These are phyloP conservation scores for Ascochyta clinopodiicola DNA, from an alignment of 2,329 filamentous ascomycete species.

Conservation along the genomic window DNA sequence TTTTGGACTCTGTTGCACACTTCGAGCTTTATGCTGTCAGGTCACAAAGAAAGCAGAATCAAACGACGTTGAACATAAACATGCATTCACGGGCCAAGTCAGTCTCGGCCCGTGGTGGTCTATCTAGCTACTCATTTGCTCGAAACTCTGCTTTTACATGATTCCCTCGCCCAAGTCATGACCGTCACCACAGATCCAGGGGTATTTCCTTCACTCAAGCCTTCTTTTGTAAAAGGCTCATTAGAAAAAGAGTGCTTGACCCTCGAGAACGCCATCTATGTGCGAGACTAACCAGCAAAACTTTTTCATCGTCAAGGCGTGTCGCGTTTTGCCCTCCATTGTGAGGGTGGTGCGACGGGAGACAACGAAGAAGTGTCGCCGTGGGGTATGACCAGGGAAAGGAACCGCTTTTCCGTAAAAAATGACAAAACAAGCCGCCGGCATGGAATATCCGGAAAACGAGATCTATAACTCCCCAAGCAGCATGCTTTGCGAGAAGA, in stretches of 20 bases:
- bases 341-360: slow-evolving; percentile 36
- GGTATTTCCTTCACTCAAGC: slow-evolving; percentile 46
- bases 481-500: slow-evolving; percentile 49
- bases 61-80: slow-evolving; percentile 24
- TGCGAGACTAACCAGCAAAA: slow-evolving; percentile 43
- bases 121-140: slow-evolving; percentile 44
- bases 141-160: slow-evolving; percentile 46
- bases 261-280: slow-evolving; percentile 50
- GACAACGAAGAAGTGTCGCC: slow-evolving; percentile 40
- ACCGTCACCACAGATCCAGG: slow-evolving; percentile 36
- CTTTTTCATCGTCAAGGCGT: slow-evolving; percentile 41
- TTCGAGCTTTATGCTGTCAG: no score
- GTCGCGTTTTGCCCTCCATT: slow-evolving; percentile 34
- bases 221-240: slow-evolving; percentile 33
- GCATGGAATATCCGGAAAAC: slow-evolving; percentile 48
- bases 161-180: slow-evolving; percentile 48
- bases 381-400: slow-evolving; percentile 44
- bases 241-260: slow-evolving; percentile 36
- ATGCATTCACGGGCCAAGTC: slow-evolving; percentile 37
- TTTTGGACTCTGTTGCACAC: no score
- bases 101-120: slow-evolving; percentile 35
- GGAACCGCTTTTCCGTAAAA: slow-evolving; percentile 50
- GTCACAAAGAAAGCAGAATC: background rate
- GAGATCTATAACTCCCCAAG: slow-evolving; percentile 52
- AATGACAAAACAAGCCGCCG: slow-evolving; percentile 43